A percentile compares a stretch with the other conserved stretches of the same genome.
These are phyloP conservation scores for Nicotiana tomentosiformis DNA, from an alignment of 257 asterid genomes.

Conservation along the genomic window DNA sequence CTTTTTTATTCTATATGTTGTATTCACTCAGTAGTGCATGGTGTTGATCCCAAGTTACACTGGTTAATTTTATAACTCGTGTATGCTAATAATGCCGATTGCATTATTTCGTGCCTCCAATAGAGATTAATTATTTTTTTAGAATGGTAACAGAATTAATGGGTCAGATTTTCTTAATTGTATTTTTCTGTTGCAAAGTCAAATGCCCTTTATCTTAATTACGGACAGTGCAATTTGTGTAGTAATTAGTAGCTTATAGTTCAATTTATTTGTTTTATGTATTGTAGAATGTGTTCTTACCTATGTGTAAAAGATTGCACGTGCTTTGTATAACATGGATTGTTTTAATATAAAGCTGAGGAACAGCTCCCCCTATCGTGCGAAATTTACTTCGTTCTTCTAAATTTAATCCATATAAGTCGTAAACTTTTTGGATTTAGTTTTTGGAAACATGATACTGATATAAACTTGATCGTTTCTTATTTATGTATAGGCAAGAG, in stretches of 20 bases:
- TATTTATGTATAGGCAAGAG: conserved; percentile 24
- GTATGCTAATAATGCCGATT: background rate
- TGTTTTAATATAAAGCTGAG: background rate
- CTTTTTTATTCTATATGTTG: background rate
- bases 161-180: background rate
- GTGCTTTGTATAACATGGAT: background rate
- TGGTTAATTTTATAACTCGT: background rate
- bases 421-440: background rate
- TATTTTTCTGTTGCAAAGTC: background rate
- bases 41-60: background rate
- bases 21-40: background rate
- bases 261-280: background rate
- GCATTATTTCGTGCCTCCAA: background rate
- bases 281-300: background rate
- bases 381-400: background rate
- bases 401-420: background rate
- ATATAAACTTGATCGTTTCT: background rate
- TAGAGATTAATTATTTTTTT: background rate
- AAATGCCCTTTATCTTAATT: background rate
- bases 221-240: background rate
- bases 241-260: background rate
- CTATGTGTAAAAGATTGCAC: background rate
- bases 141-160: too few species aligned
- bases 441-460: background rate
- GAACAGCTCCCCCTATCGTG: background rate